Evolutionary conservation across 768 basidiomycete species (phyloP), one percentile per base, ranked within the genome.

Genomic region (Pulveroboletus sp.): DNA sequence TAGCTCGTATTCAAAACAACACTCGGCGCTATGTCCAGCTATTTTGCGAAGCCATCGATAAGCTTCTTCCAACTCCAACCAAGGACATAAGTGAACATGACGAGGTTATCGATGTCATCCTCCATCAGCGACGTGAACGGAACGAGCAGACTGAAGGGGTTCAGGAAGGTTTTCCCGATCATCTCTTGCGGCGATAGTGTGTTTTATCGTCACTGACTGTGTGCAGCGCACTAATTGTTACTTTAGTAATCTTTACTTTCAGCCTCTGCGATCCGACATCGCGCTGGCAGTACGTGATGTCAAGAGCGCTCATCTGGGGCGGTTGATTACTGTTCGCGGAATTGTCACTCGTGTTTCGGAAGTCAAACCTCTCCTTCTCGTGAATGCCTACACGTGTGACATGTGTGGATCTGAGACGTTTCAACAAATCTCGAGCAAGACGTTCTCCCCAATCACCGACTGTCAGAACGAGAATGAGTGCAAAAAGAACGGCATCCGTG

Each of bases 281-380:
- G 76, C 85, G 12, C 77, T 96, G 64, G 93, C 96, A 33, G 96
- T 98, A 14, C 85, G 96, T 45, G 85, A 95, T 39, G 92, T 98
- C 39, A 86, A 82, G 57, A 90, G 93, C 12, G 60, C 71, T 8
- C 85, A 92, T 54, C 79, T 98, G n/a, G 96, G 96, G 41, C 85
- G 80, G 55, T 76, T 98, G 51, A 95, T 99, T 67, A 98, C 93
- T 31, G 90, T 95, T 56, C 89, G 94, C 37, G 96, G 96, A 48
- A 98, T 99, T 58, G 93, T 98, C 46, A 99, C 93, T 28, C 93
- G 96, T 54, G 93, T 99, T 4, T 97, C 94, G 3, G 96, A 98
- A 73, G 96, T 99, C 65, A 98, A 98, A 65, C 96, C 96, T 9
- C 82, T 98, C 15, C 80, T 99, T 12, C 86, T 91, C 64, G 93